Base-by-base conservation (phyloP, 2,329 filamentous ascomycete genomes). In the Pseudocercospora crystallina region DNA sequence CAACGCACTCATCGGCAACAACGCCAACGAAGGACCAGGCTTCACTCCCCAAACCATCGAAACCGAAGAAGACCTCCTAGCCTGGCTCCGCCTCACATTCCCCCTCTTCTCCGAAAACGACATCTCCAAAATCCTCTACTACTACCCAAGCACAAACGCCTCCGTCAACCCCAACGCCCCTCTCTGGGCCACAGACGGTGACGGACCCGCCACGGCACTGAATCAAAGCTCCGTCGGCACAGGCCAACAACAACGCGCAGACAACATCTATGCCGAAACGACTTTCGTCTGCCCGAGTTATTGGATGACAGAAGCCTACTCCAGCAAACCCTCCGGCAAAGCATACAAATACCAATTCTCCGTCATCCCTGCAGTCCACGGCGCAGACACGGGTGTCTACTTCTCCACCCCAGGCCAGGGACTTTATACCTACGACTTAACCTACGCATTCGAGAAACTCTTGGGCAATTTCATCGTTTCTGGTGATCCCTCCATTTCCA, bases 191-290 rank as follows among this genome's bases (percentile, higher is more conserved):
- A 66, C 64, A 1, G 39, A 56, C 3, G 67, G 65, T 10, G 55
- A 68, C 38, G 54, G 51, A 5, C 65, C 69, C 2, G 69, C 72
- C 1, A 81, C 73, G 4, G 77, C 80, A 1, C 65, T 81, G 14
- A 78, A 77, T 33, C 71, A 78, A 35, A 77, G 75, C 14, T 68
- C 70, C 29, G 71, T 72, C 31, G 78, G 70, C 1, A 75, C 73
- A 1, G 80, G 80, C 17, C 78, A 80, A 59, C 80, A 82, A 54
- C 79, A 84, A 58, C 72, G 75, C 20, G 77, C 73, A 8, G 67
- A 72, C 52, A 78, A 80, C 59, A 74, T 83, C 41, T 78, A 77
- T 54, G 78, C 75, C 36, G 80, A 84, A 63, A 70, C 74, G 1
- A 78, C 77, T 2, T 61, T 61, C 47, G 70, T 77, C 37, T 83